Percentiles rank a stretch among this genome's conserved stretches.
Evolutionary conservation across 2,329 filamentous ascomycete genomes (phyloP).

Genomic region (Apiospora koreana): DNA sequence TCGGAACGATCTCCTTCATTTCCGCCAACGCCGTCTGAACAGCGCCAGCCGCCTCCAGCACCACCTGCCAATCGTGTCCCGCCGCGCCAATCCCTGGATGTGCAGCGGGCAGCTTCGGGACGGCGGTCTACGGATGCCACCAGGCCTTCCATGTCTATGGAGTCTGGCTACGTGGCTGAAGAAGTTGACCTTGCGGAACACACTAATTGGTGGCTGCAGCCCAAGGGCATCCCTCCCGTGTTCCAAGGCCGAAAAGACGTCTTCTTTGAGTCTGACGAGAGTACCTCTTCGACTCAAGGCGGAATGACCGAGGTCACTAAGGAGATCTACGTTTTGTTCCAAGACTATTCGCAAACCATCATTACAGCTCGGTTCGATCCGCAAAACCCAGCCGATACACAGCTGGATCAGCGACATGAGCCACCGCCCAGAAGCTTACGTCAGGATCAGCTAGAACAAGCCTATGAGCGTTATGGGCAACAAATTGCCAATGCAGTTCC

Average conservation of each 20-base stretch:
- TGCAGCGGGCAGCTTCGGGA: slow-evolving; percentile 51
- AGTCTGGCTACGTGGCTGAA: slow-evolving; percentile 82
- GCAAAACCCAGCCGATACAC: slow-evolving; percentile 69
- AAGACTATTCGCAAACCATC: slow-evolving; percentile 94
- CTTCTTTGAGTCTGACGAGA: slow-evolving; percentile 79
- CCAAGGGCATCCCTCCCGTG: slow-evolving; percentile 75
- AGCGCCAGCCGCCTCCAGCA: slow-evolving; percentile 45
- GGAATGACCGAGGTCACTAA: slow-evolving; percentile 74
- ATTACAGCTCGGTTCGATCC: slow-evolving; percentile 80
- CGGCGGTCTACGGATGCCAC: slow-evolving; percentile 72
- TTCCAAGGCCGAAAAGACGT: slow-evolving; percentile 84
- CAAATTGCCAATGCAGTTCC: slow-evolving; percentile 71
- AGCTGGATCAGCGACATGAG: slow-evolving; percentile 85
- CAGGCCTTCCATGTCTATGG: slow-evolving; percentile 68
- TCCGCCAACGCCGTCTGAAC: slow-evolving; percentile 45
- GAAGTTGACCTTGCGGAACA: slow-evolving; percentile 78
- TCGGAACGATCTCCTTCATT: slow-evolving; percentile 48
- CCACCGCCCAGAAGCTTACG: slow-evolving; percentile 77
- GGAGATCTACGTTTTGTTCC: slow-evolving; percentile 84
- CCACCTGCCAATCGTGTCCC: slow-evolving; percentile 39
- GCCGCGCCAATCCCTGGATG: slow-evolving; percentile 64
- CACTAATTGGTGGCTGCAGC: slow-evolving; percentile 85
- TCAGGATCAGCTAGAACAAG: slow-evolving; percentile 90
- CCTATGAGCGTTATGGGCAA: slow-evolving; percentile 79
- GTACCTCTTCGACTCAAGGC: slow-evolving; percentile 66